phyloP scores from a whole-genome alignment of 805 yeast species.

The Geotrichum ghanense region DNA sequence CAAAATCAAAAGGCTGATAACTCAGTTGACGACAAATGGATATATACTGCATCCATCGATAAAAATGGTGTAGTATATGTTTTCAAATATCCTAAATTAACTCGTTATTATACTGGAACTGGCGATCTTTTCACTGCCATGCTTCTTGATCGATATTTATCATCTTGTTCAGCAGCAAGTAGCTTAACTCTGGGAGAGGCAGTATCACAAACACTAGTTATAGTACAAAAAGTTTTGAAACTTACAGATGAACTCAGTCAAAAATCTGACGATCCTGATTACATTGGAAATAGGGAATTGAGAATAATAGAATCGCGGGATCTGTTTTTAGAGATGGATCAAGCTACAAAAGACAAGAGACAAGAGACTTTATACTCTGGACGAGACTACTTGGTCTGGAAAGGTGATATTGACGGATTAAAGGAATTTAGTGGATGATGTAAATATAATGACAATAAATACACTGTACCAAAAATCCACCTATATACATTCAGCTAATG shows the following conservation, averaged over 20 bases:
- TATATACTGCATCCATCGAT: conserved; percentile 11
- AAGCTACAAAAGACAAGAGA: neutral
- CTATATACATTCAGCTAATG: too few species aligned
- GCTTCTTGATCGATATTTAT: conserved; percentile 45
- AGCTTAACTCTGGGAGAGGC: neutral
- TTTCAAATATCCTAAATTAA: conserved; percentile 48
- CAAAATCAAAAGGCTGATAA: conserved; percentile 15
- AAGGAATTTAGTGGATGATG: neutral
- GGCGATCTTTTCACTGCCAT: conserved; percentile 86
- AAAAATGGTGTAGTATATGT: neutral
- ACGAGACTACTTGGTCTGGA: neutral
- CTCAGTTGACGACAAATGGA: conserved; percentile 17
- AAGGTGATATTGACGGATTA: neutral
- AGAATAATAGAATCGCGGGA: neutral
- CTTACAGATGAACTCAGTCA: neutral
- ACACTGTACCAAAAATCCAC: too few species aligned
- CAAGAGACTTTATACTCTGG: too few species aligned
- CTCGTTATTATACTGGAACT: conserved; percentile 87
- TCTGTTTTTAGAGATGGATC: neutral
- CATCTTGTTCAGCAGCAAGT: conserved; percentile 17
- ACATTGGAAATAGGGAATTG: neutral
- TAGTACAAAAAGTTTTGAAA: neutral
- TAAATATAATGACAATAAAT: too few species aligned
- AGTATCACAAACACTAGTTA: neutral
- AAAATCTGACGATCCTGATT: neutral